A percentile compares a stretch with the other conserved stretches of the same genome.
phyloP scores from a whole-genome alignment of 1,284 basidiomycete genomes.

The Ceratobasidium sp. region DNA sequence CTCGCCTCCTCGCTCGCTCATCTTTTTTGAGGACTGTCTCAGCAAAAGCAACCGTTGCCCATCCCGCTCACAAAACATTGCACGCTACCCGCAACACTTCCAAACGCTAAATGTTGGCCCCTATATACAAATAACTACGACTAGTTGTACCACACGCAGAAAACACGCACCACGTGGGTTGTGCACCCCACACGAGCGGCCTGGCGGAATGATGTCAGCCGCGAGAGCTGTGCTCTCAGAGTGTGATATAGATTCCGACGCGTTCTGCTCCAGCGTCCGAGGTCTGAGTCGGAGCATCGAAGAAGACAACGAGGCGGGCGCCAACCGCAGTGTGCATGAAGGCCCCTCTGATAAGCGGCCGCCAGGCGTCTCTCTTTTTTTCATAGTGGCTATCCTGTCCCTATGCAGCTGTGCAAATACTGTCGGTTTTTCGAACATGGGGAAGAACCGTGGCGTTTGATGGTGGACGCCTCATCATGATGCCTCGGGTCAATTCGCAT shows the following conservation, averaged over 20 bases:
- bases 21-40: not conserved
- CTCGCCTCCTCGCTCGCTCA: not conserved
- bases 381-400: not conserved
- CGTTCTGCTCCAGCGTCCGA: conserved; percentile 5
- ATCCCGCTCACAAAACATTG: not conserved
- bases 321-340: not conserved
- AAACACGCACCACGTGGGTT: not conserved
- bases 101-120: not conserved
- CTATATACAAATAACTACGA: not conserved
- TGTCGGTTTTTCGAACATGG: not conserved
- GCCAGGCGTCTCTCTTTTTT: not conserved
- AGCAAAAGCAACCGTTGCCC: not conserved
- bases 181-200: not conserved
- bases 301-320: conserved; percentile 4
- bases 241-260: not conserved
- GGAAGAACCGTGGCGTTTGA: no score
- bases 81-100: no score
- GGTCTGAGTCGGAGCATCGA: not conserved
- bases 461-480: no score
- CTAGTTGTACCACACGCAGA: not conserved
- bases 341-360: not conserved
- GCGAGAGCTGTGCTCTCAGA: not conserved
- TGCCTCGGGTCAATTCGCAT: no score
- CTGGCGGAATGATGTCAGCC: not conserved
- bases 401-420: not conserved